Base-by-base conservation (phyloP, 257 asterid genomes). In the Capsicum rhomboideum region DNA sequence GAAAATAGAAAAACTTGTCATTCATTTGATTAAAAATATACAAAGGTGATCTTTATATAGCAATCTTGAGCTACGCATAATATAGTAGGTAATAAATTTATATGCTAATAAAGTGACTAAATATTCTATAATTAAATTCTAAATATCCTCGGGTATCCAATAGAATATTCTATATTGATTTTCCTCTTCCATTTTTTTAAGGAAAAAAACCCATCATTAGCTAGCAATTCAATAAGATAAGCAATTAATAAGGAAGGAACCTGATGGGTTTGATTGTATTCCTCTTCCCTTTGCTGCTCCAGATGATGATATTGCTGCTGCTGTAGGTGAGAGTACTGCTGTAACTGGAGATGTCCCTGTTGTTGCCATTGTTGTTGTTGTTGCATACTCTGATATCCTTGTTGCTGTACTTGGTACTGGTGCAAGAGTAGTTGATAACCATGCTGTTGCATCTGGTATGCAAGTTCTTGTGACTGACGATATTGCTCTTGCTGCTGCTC, bases 401-500 rank as follows among this genome's bases (percentile, higher is more conserved):
- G 93, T 85, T 90, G 97, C 82, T 91, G 79, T 71, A 89, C 87
- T 88, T 93, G 96, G 90, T 91, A 94, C 84, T 94, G 98, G 92
- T 92, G 96, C 93, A 87, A 82, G 44, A 85, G 86, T 83, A 86
- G 93, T 59, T 90, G 95, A 86, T 90, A 91, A 61, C 93, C 94
- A 61, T 89, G 79, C 79, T 89, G 95, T 67, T 93, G 88, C 77
- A 87, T 84, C 87, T 91, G 93, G 84, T 85, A 85, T 53, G 91
- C 88, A 75, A 67, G 78, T 53, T 86, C 91, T 87, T 89, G 91
- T 59, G 86, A 56, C 66, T 91, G 92, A 55, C 52, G 85, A 81
- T 83, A 66, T 69, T 34, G 59, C 79, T 84, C 85, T 59, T 69
- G 83, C 74, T 90, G 87, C 64, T 68, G 50, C 29, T 68, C 83